Evolutionary conservation across 768 basidiomycete genomes (phyloP), one percentile per base, ranked within the genome.

Genomic region (Naganishia randhawae): DNA sequence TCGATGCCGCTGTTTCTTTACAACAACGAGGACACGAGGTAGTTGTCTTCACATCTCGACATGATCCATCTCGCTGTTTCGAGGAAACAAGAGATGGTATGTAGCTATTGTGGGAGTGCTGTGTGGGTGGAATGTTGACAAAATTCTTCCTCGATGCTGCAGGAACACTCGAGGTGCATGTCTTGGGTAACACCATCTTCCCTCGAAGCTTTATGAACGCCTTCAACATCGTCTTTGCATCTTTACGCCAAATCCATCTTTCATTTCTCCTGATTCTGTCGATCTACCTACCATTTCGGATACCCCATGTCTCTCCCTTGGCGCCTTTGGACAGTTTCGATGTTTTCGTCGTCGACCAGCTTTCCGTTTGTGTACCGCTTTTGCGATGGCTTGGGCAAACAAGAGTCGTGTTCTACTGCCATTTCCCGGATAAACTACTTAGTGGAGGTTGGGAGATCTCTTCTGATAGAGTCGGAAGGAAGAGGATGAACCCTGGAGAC

Each of bases 321-420:
- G 64, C 75, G 8, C 76, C 74, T 4, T 50, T 77, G 14, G 67
- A 50, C 29, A 27, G 22, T 22, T 82, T 81, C 69, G 94, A 98
- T 75, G 86, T 97, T 25, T 94, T 88, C 81, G 88, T 98, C 68
- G 90, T 97, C 4, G 95, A 98, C 81, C 96, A 97, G 77, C 86
- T 98, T 22, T 92, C 92, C 5, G 92, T 93, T 1, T 92, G 89
- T 71, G 83, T 97, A 29, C 95, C 95, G 0, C 82, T 96, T 67
- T 83, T 99, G 0, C 85, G 90, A 2, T 74, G 82, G 68, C 74
- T 90, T 16, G 85, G 83, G 2, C 83, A 83, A 25, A 90, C 86
- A n/a, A 86, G 91, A 1, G 90, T 95, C 33, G 88, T 98, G 22
- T 98, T 97, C 80, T 98, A 99, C 78, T 95, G 92, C 72, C 96